Evolutionary conservation across 2,329 filamentous ascomycete species (phyloP).

Genomic region (Fusarium newnesense): DNA sequence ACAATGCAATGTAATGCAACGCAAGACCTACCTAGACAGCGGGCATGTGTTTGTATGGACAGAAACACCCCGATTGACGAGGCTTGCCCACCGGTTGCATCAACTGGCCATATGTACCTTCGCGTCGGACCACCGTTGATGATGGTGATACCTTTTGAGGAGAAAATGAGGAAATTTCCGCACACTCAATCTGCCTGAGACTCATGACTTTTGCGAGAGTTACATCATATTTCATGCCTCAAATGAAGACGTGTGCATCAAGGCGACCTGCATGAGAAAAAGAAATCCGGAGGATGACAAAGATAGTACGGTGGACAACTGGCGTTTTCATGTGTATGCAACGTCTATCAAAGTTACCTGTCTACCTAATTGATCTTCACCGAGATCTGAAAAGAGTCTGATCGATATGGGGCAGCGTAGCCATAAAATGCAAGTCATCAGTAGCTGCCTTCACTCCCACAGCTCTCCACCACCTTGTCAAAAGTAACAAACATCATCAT

Average conservation of each 20-base stretch:
- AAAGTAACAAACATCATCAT: neutral
- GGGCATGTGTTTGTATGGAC: constrained; percentile 33
- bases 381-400: constrained; percentile 20
- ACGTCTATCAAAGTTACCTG: constrained; percentile 12
- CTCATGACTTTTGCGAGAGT: neutral
- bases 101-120: constrained; percentile 5
- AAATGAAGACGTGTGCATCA: constrained; percentile 23
- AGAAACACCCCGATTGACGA: constrained; percentile 30
- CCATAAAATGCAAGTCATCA: constrained; percentile 23
- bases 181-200: neutral
- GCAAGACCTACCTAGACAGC: constrained; percentile 16
- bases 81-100: constrained; percentile 37
- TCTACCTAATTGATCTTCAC: constrained; percentile 18
- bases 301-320: constrained; percentile 38
- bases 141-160: constrained; percentile 22
- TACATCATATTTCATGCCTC: constrained; percentile 26
- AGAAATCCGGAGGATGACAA: constrained; percentile 23
- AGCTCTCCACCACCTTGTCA: neutral
- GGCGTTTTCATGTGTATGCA: constrained; percentile 27
- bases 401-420: constrained; percentile 14
- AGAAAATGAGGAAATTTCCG: constrained; percentile 6
- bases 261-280: constrained; percentile 20
- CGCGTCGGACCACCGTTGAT: constrained; percentile 4
- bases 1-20: constrained; percentile 15
- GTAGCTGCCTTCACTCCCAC: neutral